Evolutionary conservation across 805 yeast species (phyloP).

Genomic region (Kodamaea neixiangensis): DNA sequence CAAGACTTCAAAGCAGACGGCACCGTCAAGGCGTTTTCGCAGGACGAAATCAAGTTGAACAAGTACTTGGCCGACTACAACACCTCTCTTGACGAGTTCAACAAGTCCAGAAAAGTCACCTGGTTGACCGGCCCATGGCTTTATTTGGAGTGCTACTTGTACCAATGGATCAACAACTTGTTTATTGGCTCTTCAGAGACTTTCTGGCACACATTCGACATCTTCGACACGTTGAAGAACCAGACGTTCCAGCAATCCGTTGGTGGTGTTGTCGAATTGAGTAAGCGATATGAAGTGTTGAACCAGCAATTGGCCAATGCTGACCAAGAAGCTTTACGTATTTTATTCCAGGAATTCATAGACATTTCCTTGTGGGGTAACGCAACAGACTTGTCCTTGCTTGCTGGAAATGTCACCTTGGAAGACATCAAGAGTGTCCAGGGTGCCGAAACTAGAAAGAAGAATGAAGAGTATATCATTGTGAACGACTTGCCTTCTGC

Average conservation of each 20-base stretch:
- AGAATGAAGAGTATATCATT: constrained; percentile 76
- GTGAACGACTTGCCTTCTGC: constrained; percentile 72
- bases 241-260: constrained; percentile 74
- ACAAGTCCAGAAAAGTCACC: constrained; percentile 35
- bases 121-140: constrained; percentile 95
- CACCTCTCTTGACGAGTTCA: constrained; percentile 43
- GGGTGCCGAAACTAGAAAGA: constrained; percentile 83
- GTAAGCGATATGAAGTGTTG: constrained; percentile 55
- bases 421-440: constrained; percentile 91
- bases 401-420: constrained; percentile 77
- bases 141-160: constrained; percentile 79
- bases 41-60: constrained; percentile 42
- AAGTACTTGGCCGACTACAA: constrained; percentile 60
- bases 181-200: constrained; percentile 35
- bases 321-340: constrained; percentile 46
- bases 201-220: constrained; percentile 62
- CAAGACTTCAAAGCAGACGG: constrained; percentile 43
- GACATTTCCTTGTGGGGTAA: constrained; percentile 97
- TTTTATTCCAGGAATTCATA: constrained; percentile 77
- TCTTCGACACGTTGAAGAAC: constrained; percentile 70
- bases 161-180: constrained; percentile 58
- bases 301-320: constrained; percentile 23
- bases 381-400: constrained; percentile 89
- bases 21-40: constrained; percentile 29
- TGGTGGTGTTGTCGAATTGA: constrained; percentile 78